Conservation (phyloP, 768 basidiomycete genomes). For the Zangia roseola region DNA sequence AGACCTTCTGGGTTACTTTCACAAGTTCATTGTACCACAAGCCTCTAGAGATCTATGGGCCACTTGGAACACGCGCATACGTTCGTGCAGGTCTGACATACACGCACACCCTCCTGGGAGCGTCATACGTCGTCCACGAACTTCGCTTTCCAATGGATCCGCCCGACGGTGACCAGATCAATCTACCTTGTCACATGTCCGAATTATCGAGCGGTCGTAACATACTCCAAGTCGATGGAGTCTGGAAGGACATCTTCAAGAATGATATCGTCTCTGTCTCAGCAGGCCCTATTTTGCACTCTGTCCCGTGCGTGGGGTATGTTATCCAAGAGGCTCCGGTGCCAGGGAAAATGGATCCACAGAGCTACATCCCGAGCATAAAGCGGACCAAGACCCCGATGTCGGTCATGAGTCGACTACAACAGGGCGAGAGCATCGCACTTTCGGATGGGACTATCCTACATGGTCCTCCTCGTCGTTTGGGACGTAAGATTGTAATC, state of each 20-base stretch:
- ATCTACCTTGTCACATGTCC: constrained; percentile 44
- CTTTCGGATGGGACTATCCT: constrained; percentile 74
- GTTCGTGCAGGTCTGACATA: constrained; percentile 65
- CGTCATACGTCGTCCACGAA: constrained; percentile 81
- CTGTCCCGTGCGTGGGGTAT: constrained; percentile 80
- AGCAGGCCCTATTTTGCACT: constrained; percentile 78
- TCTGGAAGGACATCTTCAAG: constrained; percentile 66
- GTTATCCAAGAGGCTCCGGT: constrained; percentile 68
- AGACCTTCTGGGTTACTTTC: not conserved
- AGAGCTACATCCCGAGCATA: constrained; percentile 63
- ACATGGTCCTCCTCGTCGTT: constrained; percentile 60
- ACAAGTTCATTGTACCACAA: constrained; percentile 28
- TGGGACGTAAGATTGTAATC: constrained; percentile 75
- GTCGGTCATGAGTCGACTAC: constrained; percentile 63
- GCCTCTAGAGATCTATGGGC: constrained; percentile 85
- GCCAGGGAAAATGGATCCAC: constrained; percentile 74
- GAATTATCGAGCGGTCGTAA: constrained; percentile 65
- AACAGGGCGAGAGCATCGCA: constrained; percentile 59
- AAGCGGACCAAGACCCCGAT: constrained; percentile 69
- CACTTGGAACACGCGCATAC: constrained; percentile 78
- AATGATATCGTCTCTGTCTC: constrained; percentile 59
- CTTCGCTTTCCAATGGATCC: constrained; percentile 65
- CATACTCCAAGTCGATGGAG: constrained; percentile 54
- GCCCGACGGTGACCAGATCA: constrained; percentile 45
- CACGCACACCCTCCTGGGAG: constrained; percentile 65